These are phyloP conservation scores for Salix udensis DNA, from an alignment of 345 rosid genomes.

Conservation along the genomic window DNA sequence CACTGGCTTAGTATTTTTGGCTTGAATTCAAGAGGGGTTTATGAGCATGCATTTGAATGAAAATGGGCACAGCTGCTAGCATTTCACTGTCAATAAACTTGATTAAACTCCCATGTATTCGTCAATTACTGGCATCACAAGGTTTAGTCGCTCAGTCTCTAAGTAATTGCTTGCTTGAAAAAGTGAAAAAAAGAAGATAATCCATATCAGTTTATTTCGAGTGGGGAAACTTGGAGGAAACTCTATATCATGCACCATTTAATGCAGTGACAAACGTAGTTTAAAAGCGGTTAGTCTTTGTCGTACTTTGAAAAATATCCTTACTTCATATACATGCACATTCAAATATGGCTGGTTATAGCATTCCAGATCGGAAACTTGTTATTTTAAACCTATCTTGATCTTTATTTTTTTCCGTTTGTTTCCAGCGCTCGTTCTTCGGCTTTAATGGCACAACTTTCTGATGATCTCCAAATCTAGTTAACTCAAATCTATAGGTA, in stretches of 20 bases:
- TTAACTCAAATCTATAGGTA: background rate
- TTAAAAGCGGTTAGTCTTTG: background rate
- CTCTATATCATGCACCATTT: background rate
- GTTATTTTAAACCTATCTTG: background rate
- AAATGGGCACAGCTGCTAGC: background rate
- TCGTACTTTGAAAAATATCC: background rate
- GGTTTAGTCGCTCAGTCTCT: too few species aligned
- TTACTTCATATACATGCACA: background rate
- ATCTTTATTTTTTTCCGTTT: background rate
- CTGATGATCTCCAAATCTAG: conserved; percentile 27
- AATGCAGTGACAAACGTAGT: background rate
- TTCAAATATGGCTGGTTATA: background rate
- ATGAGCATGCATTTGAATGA: too few species aligned
- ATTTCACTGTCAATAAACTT: background rate
- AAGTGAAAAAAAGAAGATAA: background rate
- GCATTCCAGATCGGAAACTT: background rate
- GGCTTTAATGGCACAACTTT: conserved; percentile 82
- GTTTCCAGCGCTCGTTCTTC: conserved; percentile 54
- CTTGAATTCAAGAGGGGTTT: too few species aligned
- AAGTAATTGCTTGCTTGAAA: background rate
- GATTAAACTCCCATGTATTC: background rate
- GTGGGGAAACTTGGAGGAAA: background rate
- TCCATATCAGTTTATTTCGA: background rate
- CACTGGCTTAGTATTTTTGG: background rate
- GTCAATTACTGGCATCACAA: too few species aligned